Evolutionary conservation across 108 stramenopile genomes (phyloP), one percentile per base, ranked within the genome.

Genomic region (Skeletonema menzelii): DNA sequence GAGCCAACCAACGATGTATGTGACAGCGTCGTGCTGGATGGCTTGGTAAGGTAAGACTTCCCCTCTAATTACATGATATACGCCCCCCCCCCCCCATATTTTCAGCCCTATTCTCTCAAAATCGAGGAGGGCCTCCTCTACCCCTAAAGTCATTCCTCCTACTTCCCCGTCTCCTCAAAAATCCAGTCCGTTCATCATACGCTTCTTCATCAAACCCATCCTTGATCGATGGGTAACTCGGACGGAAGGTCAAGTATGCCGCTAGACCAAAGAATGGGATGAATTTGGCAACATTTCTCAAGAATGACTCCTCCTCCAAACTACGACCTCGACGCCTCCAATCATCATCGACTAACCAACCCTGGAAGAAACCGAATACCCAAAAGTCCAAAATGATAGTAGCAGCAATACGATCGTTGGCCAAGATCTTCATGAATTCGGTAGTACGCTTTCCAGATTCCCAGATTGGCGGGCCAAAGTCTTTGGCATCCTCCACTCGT

Each of bases 311-410:
- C 35, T 83, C 86, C 5, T 73, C 87, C 47, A 61, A 55, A 37
- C 66, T 68, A 37, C 80, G 71, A 0, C 87, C 90, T 12, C 95
- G 65, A 38, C 94, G 83, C 73, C 82, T 85, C 69, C 84, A 59
- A 72, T 97, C 96, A 42, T 97, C 96, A 57, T 92, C 90, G 2
- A 97, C 77, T 1, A 97, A 77, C 93, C 93, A 97, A 20, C 90
- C 88, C 69, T 97, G 96, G 57, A 97, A 97, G 11, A 85, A 42
- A 8, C 74, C 90, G 74, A 93, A 97, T n/a, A 95, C 86, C 6
- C 79, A 82, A 47, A 95, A 70, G 67, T 97, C 96, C 2, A 97
- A 91, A 44, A 94, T 28, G 61, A 93, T 95, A 49, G 83, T 88
- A 1, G 83, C 75, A n/a, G 90, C 92, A 0, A 97, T 91, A 0